Base-by-base conservation (phyloP, 108 stramenopile species). In the Seminavis robusta region DNA sequence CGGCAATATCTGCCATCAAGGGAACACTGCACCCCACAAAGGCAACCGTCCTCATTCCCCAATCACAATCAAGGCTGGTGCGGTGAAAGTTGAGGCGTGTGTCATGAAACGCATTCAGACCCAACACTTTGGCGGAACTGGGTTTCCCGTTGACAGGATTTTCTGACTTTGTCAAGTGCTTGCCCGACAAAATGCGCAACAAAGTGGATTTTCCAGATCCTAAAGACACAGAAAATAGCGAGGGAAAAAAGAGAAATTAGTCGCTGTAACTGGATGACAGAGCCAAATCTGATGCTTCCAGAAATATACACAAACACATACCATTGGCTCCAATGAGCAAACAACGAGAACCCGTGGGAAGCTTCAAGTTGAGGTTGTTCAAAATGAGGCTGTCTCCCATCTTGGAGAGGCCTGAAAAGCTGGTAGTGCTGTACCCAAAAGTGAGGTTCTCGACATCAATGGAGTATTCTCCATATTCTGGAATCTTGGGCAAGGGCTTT, bases 11-110 rank as follows among this genome's bases (percentile, higher is more conserved):
- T 4, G 98, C 97, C 74, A 82, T 85, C 17, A 90, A 62, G 0
- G 88, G 88, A 0, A 88, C 83, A 29, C 80, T 76, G 33, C 83
- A 80, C 15, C 97, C 98, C 0, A 97, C 99, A 69, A 99, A 99
- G 11, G 97, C 95, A 11, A 98, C 90, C 0, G 94, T 94, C n/a
- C 94, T 79, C 89, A 96, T 94, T 1, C 98, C 97, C 95, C 98
- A 98, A 52, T 96, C 94, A 33, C 86, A 90, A 61, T 94, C 95
- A 39, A 99, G 63, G 75, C 94, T 98, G 6, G 95, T 77, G 6
- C 96, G 81, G 50, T 92, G 85, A 63, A 94, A 93, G 68, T 97
- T 96, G 16, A 97, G 66, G 19, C 70, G 73, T 6, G 96, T 96
- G 57, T 98, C 96, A 19, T 93, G 89, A 74, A 97, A 99, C 17